These are phyloP conservation scores for Aspergillus udagawae DNA, from an alignment of 2,329 filamentous ascomycete species.

Conservation along the genomic window DNA sequence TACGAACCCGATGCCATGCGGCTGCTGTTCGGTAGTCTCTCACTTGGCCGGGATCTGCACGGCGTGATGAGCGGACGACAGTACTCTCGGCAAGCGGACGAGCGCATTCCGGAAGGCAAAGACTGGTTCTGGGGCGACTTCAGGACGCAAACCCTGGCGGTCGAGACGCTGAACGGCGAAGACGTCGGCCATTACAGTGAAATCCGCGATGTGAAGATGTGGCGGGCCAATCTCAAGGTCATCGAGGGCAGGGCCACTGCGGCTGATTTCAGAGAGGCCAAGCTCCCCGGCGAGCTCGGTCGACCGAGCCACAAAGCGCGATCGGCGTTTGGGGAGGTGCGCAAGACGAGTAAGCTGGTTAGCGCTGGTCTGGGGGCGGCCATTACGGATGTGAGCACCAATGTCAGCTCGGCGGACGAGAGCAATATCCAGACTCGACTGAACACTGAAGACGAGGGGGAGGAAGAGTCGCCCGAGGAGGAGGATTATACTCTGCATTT, in stretches of 20 bases:
- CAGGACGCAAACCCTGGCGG: conserved; percentile 52
- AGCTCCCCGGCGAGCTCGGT: conserved; percentile 25
- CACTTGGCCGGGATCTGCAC: conserved; percentile 44
- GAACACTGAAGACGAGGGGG: conserved; percentile 1
- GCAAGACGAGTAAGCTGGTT: conserved; percentile 39
- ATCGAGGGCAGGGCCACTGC: conserved; percentile 34
- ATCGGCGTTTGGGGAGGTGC: conserved; percentile 27
- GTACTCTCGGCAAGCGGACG: conserved; percentile 45
- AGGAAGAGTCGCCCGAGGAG: conserved; percentile 9
- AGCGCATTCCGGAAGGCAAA: conserved; percentile 44
- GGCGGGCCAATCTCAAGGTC: conserved; percentile 44
- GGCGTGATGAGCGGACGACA: conserved; percentile 45
- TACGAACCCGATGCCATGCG: conserved; percentile 50
- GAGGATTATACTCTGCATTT: conserved; percentile 13
- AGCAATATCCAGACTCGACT: conserved; percentile 3
- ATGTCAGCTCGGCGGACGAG: conserved; percentile 21
- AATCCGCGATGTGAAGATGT: conserved; percentile 44
- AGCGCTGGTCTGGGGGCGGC: conserved; percentile 30
- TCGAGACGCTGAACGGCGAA: conserved; percentile 52
- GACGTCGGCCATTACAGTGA: conserved; percentile 47
- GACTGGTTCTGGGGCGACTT: conserved; percentile 57
- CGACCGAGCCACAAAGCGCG: conserved; percentile 20
- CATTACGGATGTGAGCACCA: conserved; percentile 20
- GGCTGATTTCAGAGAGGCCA: conserved; percentile 24
- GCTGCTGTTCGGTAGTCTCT: conserved; percentile 40